A percentile compares a stretch with the other conserved stretches of the same genome.
Conservation (phyloP, 2,329 filamentous ascomycete species). For the Calonectria naviculata region DNA sequence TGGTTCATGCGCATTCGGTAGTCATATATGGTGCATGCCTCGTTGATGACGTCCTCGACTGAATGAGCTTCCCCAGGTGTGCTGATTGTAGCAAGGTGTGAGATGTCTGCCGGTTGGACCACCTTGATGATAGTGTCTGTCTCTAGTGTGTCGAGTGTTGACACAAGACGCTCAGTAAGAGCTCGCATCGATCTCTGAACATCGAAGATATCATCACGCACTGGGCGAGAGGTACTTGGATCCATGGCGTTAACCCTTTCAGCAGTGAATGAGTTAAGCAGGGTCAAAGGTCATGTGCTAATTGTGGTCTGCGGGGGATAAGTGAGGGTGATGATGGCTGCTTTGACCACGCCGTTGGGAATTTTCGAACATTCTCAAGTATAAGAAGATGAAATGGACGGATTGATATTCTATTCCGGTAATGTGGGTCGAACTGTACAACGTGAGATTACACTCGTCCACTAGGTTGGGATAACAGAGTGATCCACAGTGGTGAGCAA, state of each 20-base stretch:
- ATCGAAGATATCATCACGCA: neutral
- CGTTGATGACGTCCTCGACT: neutral
- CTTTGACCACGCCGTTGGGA: neutral
- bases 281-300: neutral
- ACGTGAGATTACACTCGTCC: neutral
- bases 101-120: neutral
- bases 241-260: neutral
- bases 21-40: neutral
- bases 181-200: neutral
- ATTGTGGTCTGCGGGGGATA: neutral
- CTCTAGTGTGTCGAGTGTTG: neutral
- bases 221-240: neutral
- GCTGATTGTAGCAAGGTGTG: neutral
- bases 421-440: neutral
- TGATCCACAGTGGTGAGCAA: neutral
- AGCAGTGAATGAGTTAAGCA: neutral
- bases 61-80: neutral
- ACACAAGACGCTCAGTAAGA: neutral
- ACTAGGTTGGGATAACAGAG: neutral
- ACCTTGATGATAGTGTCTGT: neutral
- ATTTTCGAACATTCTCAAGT: neutral
- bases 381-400: neutral
- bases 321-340: neutral
- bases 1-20: neutral
- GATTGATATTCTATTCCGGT: neutral